These are phyloP conservation scores for Amesomyces nigricolor DNA, from an alignment of 2,329 filamentous ascomycete genomes.

Conservation along the genomic window DNA sequence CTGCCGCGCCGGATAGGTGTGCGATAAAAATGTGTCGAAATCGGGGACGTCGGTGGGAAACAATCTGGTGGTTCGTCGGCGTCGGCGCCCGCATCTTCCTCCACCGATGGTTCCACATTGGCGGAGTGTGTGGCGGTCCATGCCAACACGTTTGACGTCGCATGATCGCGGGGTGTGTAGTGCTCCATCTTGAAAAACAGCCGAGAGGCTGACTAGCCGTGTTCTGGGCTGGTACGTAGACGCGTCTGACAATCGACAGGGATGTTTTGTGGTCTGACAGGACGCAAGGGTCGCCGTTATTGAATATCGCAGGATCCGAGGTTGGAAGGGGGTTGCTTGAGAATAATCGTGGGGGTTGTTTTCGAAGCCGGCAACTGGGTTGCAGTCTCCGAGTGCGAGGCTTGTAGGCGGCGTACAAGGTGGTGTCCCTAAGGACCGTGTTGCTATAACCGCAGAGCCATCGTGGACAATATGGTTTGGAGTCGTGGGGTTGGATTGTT, in stretches of 20 bases:
- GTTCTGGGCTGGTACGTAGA: conserved; percentile 1
- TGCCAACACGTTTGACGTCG: conserved; percentile 40
- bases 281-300: not conserved
- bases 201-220: conserved; percentile 1
- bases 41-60: conserved; percentile 26
- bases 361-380: conserved; percentile 20
- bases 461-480: conserved; percentile 8
- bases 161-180: conserved; percentile 33
- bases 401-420: conserved; percentile 26
- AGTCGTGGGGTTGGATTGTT: conserved; percentile 16
- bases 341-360: not conserved
- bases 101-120: conserved; percentile 39
- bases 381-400: conserved; percentile 25
- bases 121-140: conserved; percentile 40
- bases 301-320: not conserved
- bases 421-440: conserved; percentile 39
- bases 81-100: conserved; percentile 66
- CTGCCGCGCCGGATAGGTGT: conserved; percentile 43
- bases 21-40: conserved; percentile 41
- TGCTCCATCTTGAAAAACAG: conserved; percentile 32
- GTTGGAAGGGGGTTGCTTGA: not conserved
- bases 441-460: conserved; percentile 35
- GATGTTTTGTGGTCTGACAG: conserved; percentile 1
- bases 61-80: conserved; percentile 83
- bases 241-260: conserved; percentile 4